These are phyloP conservation scores for Podochytrium sp. DNA, from an alignment of 192 early-diverging fungal species.

Conservation along the genomic window DNA sequence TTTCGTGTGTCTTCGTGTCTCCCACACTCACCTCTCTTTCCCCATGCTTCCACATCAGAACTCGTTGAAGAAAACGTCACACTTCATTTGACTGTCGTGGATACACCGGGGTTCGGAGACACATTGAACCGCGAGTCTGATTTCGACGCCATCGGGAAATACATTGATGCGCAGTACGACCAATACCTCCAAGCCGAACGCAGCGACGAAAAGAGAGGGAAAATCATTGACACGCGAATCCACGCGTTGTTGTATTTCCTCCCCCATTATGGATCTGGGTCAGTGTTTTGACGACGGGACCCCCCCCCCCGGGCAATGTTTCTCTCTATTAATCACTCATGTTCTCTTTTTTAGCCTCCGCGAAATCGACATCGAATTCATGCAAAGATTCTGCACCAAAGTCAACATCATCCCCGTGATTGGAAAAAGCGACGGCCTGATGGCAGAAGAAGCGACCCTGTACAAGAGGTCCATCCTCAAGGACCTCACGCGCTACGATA, in stretches of 20 bases:
- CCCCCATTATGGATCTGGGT: slow-evolving; percentile 80
- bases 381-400: slow-evolving; percentile 82
- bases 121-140: slow-evolving; percentile 92
- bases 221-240: slow-evolving; percentile 90
- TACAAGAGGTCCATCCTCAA: slow-evolving; percentile 82
- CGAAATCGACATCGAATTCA: slow-evolving; percentile 79
- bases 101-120: slow-evolving; percentile 98
- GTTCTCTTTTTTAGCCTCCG: slow-evolving; percentile 25
- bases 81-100: slow-evolving; percentile 93
- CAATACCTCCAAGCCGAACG: slow-evolving; percentile 81
- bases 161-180: slow-evolving; percentile 93
- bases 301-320: not conserved
- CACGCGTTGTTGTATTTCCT: slow-evolving; percentile 97
- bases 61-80: slow-evolving; percentile 95
- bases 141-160: slow-evolving; percentile 85
- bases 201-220: slow-evolving; percentile 52
- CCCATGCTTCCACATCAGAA: slow-evolving; percentile 46
- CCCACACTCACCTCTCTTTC: not conserved
- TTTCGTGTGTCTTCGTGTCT: slow-evolving; percentile 16
- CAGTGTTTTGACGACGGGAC: slow-evolving; percentile 24
- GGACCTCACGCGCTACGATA: slow-evolving; percentile 63
- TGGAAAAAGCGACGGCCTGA: slow-evolving; percentile 86
- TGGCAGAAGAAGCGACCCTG: slow-evolving; percentile 75
- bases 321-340: not conserved
- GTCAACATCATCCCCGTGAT: slow-evolving; percentile 93